These are phyloP conservation scores for Elsinoe necatrix DNA, from an alignment of 2,329 filamentous ascomycete genomes.

Conservation along the genomic window DNA sequence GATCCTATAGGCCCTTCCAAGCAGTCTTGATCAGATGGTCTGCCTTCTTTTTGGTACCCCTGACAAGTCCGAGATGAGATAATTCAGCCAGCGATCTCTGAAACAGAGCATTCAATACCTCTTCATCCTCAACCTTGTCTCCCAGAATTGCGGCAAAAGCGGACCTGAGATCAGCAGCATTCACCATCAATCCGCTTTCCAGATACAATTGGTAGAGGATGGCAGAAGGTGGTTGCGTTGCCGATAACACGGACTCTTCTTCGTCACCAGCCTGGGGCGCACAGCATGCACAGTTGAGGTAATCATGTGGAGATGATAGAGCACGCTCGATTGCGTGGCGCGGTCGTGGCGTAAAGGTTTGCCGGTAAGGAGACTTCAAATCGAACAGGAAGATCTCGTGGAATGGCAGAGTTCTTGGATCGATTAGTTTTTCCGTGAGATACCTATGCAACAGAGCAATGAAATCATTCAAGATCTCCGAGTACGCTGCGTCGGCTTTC, in stretches of 20 bases:
- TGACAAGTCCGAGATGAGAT: conserved; percentile 76
- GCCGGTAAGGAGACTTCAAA: conserved; percentile 57
- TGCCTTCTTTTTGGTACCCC: conserved; percentile 79
- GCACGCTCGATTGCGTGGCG: conserved; percentile 62
- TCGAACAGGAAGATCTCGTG: conserved; percentile 72
- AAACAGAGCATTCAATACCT: conserved; percentile 54
- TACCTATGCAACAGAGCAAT: conserved; percentile 43
- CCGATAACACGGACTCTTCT: conserved; percentile 41
- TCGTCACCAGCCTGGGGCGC: conserved; percentile 27
- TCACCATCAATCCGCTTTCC: conserved; percentile 68
- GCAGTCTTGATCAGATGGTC: conserved; percentile 82
- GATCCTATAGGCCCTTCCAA: conserved; percentile 66
- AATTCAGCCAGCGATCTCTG: conserved; percentile 80
- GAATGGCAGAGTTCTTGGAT: conserved; percentile 48
- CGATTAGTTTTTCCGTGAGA: conserved; percentile 39
- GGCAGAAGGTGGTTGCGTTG: conserved; percentile 60
- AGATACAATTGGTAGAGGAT: conserved; percentile 72
- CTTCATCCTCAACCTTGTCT: conserved; percentile 33
- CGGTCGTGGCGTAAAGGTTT: conserved; percentile 69
- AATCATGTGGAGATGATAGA: conserved; percentile 64
- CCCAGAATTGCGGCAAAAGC: conserved; percentile 61
- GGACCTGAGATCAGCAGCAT: conserved; percentile 70
- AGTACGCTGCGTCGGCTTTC: conserved; percentile 62
- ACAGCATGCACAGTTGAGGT: conserved; percentile 66
- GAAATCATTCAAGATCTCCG: conserved; percentile 53